Base-by-base conservation (phyloP, 345 rosid species). In the Conringia planisiliqua region DNA sequence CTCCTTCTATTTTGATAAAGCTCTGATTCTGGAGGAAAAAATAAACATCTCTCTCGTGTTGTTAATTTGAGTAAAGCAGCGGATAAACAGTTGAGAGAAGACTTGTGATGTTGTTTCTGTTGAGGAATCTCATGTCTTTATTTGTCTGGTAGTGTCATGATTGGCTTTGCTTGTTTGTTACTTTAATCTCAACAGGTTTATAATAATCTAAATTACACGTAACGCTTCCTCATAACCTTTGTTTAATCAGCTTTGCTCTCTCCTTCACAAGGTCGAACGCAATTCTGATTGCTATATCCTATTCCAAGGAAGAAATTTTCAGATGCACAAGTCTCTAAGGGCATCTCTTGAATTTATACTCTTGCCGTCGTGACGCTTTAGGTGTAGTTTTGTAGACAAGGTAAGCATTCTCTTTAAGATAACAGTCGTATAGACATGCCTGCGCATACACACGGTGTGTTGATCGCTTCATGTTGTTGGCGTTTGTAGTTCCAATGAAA, bases 401-500 rank as follows among this genome's bases (percentile, higher is more conserved):
- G 93, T 89, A 77, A 36, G 81, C 50, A 68, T 60, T 27, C 17
- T 78, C 78, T 62, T 68, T 75, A 30, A 24, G 48, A 55, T 43
- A 69, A n/a, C 0, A 4, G 12, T 9, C 54, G 42, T 62, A 40
- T 40, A 61, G 35, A 40, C 29, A 36, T 62, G 22, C 36, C 9
- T 26, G 22, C 32, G 22, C 29, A 11, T 18, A 61, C 30, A 20
- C 17, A 24, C 6, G 6, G n/a, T 42, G 52, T 5, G 3, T 30
- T 64, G 17, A 46, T 30, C 7, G 12, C 69, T 32, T 47, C 6
- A 20, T 22, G 58, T 30, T 17, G 56, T 20, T 46, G 58, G 11
- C 27, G 29, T 66, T 61, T 82, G 75, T 70, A 86, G 97, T 55
- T 8, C 89, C 87, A 10, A 79, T 85, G 79, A 84, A 85, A 82